Percentiles rank a stretch among this genome's conserved stretches.
phyloP scores from a whole-genome alignment of 1,284 basidiomycete species.

The Apiotrichum montevideense region DNA sequence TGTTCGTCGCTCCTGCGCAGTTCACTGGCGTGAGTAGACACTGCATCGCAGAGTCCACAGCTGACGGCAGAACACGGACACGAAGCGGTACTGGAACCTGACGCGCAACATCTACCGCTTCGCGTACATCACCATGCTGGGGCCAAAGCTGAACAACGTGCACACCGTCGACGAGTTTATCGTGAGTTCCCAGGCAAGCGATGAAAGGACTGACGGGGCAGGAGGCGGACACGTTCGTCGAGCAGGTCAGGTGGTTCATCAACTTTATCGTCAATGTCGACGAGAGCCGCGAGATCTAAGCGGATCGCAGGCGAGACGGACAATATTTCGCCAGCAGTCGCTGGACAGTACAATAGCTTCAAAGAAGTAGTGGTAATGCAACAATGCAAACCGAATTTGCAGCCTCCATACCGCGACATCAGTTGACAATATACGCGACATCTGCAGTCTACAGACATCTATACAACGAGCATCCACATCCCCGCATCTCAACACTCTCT shows the following conservation, averaged over 20 bases:
- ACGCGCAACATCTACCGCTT: slow-evolving; percentile 42
- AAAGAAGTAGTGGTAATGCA: too few relatives aligned
- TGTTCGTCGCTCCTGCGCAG: slow-evolving; percentile 12
- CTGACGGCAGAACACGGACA: slow-evolving; percentile 36
- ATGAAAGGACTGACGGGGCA: too few relatives aligned
- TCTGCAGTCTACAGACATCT: background rate
- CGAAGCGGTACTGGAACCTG: slow-evolving; percentile 42
- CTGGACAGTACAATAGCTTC: too few relatives aligned
- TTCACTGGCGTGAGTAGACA: slow-evolving; percentile 18
- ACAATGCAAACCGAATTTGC: too few relatives aligned
- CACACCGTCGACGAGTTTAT: slow-evolving; percentile 42
- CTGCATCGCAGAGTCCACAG: slow-evolving; percentile 32
- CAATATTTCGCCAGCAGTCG: too few relatives aligned
- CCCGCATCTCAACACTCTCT: background rate
- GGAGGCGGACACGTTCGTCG: slow-evolving; percentile 29
- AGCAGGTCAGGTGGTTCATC: slow-evolving; percentile 40
- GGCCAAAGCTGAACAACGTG: slow-evolving; percentile 16
- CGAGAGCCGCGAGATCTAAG: slow-evolving; percentile 28
- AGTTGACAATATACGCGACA: too few relatives aligned
- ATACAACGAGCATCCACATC: background rate
- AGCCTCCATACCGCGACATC: too few relatives aligned
- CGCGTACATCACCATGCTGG: slow-evolving; percentile 20
- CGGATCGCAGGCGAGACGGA: background rate
- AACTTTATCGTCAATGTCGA: slow-evolving; percentile 40
- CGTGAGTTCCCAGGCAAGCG: background rate